Conservation (phyloP, 805 yeast genomes). For the Candida coquimbonensis region DNA sequence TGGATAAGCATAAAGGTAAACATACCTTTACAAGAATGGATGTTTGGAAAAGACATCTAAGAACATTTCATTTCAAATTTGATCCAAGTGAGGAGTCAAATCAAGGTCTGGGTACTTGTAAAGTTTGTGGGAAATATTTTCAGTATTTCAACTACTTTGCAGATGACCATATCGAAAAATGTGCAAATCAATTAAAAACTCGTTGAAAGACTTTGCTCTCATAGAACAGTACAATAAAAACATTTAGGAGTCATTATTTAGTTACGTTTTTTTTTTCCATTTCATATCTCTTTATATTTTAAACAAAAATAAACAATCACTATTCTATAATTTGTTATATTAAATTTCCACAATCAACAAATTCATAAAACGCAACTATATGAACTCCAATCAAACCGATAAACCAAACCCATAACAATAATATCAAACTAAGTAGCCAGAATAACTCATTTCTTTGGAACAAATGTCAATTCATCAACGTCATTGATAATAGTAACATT, state of each 20-base stretch:
- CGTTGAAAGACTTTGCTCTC: not conserved
- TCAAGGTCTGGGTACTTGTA: conserved; percentile 53
- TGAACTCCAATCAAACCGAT: not conserved
- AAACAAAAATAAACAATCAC: too few species aligned
- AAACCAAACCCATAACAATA: not conserved
- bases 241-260: not conserved
- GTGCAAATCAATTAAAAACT: conserved; percentile 3
- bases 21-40: conserved; percentile 72
- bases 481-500: conserved; percentile 27
- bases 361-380: too few species aligned
- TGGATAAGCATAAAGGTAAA: conserved; percentile 59
- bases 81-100: conserved; percentile 23
- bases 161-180: conserved; percentile 7
- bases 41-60: conserved; percentile 65
- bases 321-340: too few species aligned
- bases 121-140: conserved; percentile 55
- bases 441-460: not conserved
- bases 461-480: conserved; percentile 6
- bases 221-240: not conserved
- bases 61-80: conserved; percentile 50
- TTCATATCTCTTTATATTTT: not conserved
- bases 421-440: too few species aligned
- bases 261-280: not conserved
- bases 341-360: too few species aligned
- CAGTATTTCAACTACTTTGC: conserved; percentile 39